These are phyloP conservation scores for Lipomyces orientalis DNA, from an alignment of 805 yeast genomes.

Conservation along the genomic window DNA sequence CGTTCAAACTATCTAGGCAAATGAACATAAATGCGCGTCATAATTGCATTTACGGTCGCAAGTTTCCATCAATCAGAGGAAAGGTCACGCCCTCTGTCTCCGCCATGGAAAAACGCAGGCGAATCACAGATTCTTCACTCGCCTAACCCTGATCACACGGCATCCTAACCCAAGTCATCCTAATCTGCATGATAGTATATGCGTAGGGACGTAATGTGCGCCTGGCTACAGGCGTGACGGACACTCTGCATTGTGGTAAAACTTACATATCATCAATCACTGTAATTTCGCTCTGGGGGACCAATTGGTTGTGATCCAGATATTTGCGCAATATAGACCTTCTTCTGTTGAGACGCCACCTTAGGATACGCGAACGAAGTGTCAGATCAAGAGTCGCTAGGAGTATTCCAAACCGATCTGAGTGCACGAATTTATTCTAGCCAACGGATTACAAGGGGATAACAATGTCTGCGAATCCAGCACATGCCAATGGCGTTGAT, in stretches of 20 bases:
- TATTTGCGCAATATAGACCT: background rate
- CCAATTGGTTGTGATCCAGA: background rate
- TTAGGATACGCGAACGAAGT: background rate
- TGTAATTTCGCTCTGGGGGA: background rate
- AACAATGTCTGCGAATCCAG: conserved; percentile 29
- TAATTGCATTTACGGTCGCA: too few relatives aligned
- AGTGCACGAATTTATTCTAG: background rate
- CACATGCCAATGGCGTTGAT: conserved; percentile 29
- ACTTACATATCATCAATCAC: background rate
- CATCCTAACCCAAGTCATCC: too few relatives aligned
- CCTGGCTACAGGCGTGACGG: background rate
- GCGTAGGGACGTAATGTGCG: background rate
- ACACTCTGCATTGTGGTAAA: background rate
- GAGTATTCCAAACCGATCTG: background rate
- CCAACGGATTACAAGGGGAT: background rate
- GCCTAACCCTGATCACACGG: too few relatives aligned
- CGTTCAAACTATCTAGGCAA: too few relatives aligned
- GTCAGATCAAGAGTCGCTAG: background rate
- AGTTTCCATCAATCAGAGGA: too few relatives aligned
- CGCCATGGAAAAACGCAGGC: too few relatives aligned
- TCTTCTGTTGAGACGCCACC: background rate
- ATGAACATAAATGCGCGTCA: too few relatives aligned
- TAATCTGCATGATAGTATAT: background rate
- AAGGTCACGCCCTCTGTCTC: too few relatives aligned
- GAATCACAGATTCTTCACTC: too few relatives aligned